phyloP scores from a whole-genome alignment of 495 filamentous ascomycete species.

The Pyronema domesticum region DNA sequence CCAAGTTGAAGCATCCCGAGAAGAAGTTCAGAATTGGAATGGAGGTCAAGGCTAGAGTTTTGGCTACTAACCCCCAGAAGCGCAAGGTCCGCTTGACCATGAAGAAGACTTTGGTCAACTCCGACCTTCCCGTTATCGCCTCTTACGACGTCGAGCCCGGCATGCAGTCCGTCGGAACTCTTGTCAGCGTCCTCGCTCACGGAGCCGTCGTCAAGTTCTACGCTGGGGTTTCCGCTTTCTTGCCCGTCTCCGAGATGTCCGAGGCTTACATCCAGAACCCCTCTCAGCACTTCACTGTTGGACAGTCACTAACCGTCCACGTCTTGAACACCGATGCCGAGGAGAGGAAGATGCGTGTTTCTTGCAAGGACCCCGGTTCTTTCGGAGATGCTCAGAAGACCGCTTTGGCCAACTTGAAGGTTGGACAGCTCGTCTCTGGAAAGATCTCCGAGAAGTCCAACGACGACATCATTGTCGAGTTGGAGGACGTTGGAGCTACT shows the following conservation, averaged over 20 bases:
- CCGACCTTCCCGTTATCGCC: constrained; percentile 54
- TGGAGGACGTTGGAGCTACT: constrained; percentile 35
- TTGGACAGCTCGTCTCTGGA: constrained; percentile 54
- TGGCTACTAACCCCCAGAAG: constrained; percentile 61
- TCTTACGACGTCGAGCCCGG: constrained; percentile 58
- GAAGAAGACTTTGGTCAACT: constrained; percentile 88
- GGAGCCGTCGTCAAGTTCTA: constrained; percentile 93
- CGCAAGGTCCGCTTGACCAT: constrained; percentile 70
- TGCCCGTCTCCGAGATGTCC: constrained; percentile 92
- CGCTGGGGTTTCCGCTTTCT: constrained; percentile 58
- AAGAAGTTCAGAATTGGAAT: constrained; percentile 84
- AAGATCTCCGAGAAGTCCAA: constrained; percentile 71
- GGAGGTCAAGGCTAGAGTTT: constrained; percentile 55
- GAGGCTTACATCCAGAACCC: constrained; percentile 86
- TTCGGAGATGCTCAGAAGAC: constrained; percentile 59
- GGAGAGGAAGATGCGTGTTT: constrained; percentile 57
- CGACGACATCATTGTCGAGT: constrained; percentile 58
- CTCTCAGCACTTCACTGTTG: constrained; percentile 66
- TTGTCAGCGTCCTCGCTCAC: constrained; percentile 54
- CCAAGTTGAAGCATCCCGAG: constrained; percentile 76
- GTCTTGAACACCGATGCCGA: constrained; percentile 59
- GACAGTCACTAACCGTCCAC: constrained; percentile 79
- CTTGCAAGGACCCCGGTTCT: constrained; percentile 71
- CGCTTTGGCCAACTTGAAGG: constrained; percentile 49
- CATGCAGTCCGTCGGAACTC: constrained; percentile 61